These are phyloP conservation scores for Hypomontagnella monticulosa DNA, from an alignment of 495 filamentous ascomycete species.

Conservation along the genomic window DNA sequence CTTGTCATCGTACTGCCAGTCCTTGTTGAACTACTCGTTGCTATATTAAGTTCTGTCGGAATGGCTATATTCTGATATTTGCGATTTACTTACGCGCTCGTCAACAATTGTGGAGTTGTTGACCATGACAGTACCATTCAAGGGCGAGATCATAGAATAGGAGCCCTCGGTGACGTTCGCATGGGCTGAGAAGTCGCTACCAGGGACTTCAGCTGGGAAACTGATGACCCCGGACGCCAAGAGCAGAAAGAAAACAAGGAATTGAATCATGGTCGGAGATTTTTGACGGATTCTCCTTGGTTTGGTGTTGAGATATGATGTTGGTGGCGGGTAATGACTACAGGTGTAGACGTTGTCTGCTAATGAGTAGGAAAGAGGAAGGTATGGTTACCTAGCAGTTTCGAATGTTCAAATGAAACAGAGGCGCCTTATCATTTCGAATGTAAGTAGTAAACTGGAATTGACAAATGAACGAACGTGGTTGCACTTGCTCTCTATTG, in stretches of 20 bases:
- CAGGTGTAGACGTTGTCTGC: not conserved
- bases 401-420: not conserved
- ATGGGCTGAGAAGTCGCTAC: not conserved
- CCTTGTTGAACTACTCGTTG: not conserved
- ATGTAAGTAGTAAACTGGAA: no score
- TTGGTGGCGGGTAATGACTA: not conserved
- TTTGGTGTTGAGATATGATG: not conserved
- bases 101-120: slow-evolving; percentile 1
- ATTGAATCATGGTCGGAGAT: not conserved
- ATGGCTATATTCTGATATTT: not conserved
- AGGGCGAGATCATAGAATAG: not conserved
- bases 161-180: not conserved
- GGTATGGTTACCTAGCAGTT: no score
- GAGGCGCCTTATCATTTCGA: no score
- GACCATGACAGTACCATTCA: slow-evolving; percentile 9
- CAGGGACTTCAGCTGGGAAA: not conserved
- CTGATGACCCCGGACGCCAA: not conserved
- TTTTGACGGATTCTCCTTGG: not conserved
- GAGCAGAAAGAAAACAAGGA: not conserved
- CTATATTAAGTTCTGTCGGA: not conserved
- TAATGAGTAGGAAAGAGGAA: not conserved
- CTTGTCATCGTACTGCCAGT: slow-evolving; percentile 15
- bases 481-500: no score
- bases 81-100: slow-evolving; percentile 3
- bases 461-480: no score